A percentile compares a stretch with the other conserved stretches of the same genome.
Evolutionary conservation across 2,329 filamentous ascomycete genomes (phyloP).

Genomic region (Pseudocercospora cruenta): DNA sequence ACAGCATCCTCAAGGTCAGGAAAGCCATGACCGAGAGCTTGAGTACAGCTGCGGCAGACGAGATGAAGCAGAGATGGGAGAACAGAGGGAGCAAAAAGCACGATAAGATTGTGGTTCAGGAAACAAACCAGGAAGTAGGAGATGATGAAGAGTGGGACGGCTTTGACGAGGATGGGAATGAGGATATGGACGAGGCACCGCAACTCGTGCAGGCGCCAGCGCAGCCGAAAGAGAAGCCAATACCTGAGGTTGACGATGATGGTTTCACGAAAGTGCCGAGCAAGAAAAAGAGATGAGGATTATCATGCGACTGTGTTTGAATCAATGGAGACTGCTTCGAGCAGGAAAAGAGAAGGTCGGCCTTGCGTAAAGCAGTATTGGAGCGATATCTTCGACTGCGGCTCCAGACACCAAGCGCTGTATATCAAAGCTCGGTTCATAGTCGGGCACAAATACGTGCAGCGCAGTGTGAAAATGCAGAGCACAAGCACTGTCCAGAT

Average conservation of each 20-base stretch:
- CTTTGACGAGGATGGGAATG: slow-evolving; percentile 58
- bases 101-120: slow-evolving; percentile 60
- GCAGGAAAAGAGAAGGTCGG: neutral
- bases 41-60: slow-evolving; percentile 80
- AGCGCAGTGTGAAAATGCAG: neutral
- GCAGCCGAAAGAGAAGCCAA: slow-evolving; percentile 59
- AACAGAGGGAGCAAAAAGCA: slow-evolving; percentile 69
- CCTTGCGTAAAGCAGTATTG: neutral
- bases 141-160: slow-evolving; percentile 52
- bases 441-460: neutral
- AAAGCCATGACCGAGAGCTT: slow-evolving; percentile 67
- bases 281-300: slow-evolving; percentile 40
- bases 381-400: neutral
- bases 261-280: slow-evolving; percentile 45
- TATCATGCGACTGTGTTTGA: neutral
- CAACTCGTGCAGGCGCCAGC: slow-evolving; percentile 58
- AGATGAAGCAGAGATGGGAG: slow-evolving; percentile 69
- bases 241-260: slow-evolving; percentile 56
- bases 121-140: slow-evolving; percentile 61
- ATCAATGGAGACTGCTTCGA: neutral
- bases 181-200: slow-evolving; percentile 63
- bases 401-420: neutral
- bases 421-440: neutral
- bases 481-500: neutral
- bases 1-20: slow-evolving; percentile 70